phyloP scores from a whole-genome alignment of 345 rosid genomes.

The Eucalyptus cloeziana region DNA sequence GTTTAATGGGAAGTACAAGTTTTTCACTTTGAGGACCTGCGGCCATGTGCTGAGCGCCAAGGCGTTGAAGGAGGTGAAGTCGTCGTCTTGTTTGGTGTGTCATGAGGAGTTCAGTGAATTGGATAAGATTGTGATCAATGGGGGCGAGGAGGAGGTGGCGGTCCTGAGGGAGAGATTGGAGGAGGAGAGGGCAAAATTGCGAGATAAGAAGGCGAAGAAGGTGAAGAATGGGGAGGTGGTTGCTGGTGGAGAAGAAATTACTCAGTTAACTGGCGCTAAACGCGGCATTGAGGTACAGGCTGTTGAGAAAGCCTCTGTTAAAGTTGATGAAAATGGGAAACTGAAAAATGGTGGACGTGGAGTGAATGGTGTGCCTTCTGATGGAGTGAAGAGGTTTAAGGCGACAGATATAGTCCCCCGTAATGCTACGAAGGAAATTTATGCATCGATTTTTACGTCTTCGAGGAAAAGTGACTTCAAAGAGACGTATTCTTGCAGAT shows the following conservation, averaged over 20 bases:
- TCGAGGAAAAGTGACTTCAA: conserved; percentile 54
- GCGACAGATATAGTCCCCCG: conserved; percentile 53
- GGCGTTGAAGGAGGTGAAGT: conserved; percentile 88
- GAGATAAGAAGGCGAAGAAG: conserved; percentile 56
- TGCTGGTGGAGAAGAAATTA: conserved; percentile 1
- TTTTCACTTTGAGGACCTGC: conserved; percentile 58
- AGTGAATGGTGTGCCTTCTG: background rate
- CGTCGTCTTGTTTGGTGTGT: conserved; percentile 80
- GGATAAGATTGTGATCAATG: conserved; percentile 78
- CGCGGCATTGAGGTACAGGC: background rate
- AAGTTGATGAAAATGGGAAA: conserved; percentile 28
- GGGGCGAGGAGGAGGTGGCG: conserved; percentile 66
- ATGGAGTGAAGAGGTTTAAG: conserved; percentile 42
- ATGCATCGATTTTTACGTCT: conserved; percentile 85
- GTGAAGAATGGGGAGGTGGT: conserved; percentile 24
- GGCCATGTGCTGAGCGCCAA: conserved; percentile 93
- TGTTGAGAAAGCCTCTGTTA: conserved; percentile 9
- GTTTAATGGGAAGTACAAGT: conserved; percentile 78
- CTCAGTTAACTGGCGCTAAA: conserved; percentile 18
- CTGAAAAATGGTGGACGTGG: conserved; percentile 1
- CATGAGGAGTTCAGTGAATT: conserved; percentile 50
- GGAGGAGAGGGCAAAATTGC: conserved; percentile 43
- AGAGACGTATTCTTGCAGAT: conserved; percentile 80
- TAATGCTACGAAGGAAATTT: conserved; percentile 76
- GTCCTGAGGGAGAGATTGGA: conserved; percentile 62